These are phyloP conservation scores for Sphaceloma murrayae DNA, from an alignment of 2,329 filamentous ascomycete genomes.

Conservation along the genomic window DNA sequence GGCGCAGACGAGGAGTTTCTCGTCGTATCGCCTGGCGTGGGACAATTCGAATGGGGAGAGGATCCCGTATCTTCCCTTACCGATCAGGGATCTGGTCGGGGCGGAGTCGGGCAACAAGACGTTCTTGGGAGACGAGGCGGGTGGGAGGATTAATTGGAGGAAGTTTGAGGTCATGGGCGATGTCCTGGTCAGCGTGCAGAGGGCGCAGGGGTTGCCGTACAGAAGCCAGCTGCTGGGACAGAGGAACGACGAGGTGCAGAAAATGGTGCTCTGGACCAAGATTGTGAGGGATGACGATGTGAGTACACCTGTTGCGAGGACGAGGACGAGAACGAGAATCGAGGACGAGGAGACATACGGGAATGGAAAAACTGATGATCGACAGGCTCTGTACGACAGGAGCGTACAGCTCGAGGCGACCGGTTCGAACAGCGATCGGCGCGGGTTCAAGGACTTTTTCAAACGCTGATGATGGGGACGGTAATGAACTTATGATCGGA, in stretches of 20 bases:
- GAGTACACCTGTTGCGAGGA: constrained; percentile 46
- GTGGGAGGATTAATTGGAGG: constrained; percentile 76
- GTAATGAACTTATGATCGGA: constrained; percentile 9
- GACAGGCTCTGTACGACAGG: constrained; percentile 20
- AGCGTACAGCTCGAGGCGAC: constrained; percentile 16
- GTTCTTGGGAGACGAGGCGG: constrained; percentile 54
- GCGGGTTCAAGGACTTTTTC: constrained; percentile 18
- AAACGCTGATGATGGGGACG: constrained; percentile 16
- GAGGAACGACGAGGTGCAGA: constrained; percentile 59
- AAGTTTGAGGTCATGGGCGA: constrained; percentile 97
- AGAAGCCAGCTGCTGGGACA: constrained; percentile 25
- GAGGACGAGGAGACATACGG: no score
- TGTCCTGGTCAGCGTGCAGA: constrained; percentile 80
- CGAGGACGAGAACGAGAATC: no score
- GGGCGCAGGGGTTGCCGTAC: constrained; percentile 79
- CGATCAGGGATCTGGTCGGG: constrained; percentile 79
- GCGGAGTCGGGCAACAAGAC: constrained; percentile 89
- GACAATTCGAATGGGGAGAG: constrained; percentile 84
- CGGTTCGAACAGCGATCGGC: constrained; percentile 13
- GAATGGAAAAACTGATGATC: no score
- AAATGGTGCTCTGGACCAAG: constrained; percentile 70
- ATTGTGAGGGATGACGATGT: constrained; percentile 85
- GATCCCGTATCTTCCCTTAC: constrained; percentile 87
- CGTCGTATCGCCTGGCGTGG: constrained; percentile 94
- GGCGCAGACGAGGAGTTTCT: constrained; percentile 85